A percentile compares a stretch with the other conserved stretches of the same genome.
Conservation (phyloP, 2,329 filamentous ascomycete genomes). For the Pseudogymnoascus sp. region DNA sequence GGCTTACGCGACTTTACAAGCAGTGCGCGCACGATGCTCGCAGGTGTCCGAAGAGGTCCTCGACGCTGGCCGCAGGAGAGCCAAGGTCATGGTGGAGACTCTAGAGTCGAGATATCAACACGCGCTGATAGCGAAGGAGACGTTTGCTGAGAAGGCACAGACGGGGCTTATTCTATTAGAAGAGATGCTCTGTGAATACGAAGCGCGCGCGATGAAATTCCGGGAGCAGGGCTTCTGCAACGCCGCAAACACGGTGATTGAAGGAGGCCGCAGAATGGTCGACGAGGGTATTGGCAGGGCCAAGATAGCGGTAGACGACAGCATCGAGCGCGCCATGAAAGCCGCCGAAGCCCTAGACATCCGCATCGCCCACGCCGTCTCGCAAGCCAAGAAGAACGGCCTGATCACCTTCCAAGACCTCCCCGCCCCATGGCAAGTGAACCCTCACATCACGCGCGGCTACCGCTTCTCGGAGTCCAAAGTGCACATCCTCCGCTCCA, state of each 20-base stretch:
- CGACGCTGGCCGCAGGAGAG: conserved; percentile 72
- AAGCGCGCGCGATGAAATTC: conserved; percentile 70
- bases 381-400: conserved; percentile 66
- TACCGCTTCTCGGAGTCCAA: conserved; percentile 94
- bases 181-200: conserved; percentile 74
- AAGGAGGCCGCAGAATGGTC: conserved; percentile 68
- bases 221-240: conserved; percentile 68
- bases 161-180: conserved; percentile 83
- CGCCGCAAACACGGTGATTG: conserved; percentile 63
- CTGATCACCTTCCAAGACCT: conserved; percentile 85
- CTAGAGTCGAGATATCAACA: conserved; percentile 83
- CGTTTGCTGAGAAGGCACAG: conserved; percentile 83
- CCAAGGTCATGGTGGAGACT: conserved; percentile 86
- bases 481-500: conserved; percentile 75
- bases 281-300: conserved; percentile 71
- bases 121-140: conserved; percentile 73
- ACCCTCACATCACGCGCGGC: conserved; percentile 82
- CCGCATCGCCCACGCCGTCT: conserved; percentile 70
- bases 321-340: conserved; percentile 71
- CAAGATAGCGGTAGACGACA: conserved; percentile 68
- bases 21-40: conserved; percentile 80
- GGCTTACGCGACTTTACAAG: conserved; percentile 76
- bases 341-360: conserved; percentile 77
- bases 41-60: conserved; percentile 85
- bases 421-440: conserved; percentile 85